phyloP scores from a whole-genome alignment of 352 stramenopile species.

The Blastocystis sp. region DNA sequence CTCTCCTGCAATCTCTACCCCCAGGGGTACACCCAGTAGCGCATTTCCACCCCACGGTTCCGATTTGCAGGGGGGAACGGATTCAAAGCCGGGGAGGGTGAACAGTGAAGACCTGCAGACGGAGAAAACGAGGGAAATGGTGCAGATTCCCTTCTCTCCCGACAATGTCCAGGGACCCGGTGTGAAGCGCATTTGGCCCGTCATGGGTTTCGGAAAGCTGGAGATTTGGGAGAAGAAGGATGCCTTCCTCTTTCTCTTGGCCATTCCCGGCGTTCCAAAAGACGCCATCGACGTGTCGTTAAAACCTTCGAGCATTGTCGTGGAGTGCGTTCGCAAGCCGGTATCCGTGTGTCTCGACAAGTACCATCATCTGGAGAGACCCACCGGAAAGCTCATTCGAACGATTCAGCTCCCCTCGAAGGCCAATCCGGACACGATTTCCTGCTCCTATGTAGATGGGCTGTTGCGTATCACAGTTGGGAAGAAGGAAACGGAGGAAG shows the following conservation, averaged over 20 bases:
- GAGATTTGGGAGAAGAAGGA: not conserved
- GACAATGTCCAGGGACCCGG: too few species aligned
- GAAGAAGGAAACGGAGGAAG: not conserved
- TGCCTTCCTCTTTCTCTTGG: not conserved
- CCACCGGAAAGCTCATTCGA: slow-evolving; percentile 17
- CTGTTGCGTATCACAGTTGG: not conserved
- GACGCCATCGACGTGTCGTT: slow-evolving; percentile 49
- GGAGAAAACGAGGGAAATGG: too few species aligned
- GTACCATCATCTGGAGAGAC: slow-evolving; percentile 11
- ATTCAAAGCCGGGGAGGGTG: too few species aligned
- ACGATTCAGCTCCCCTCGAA: slow-evolving; percentile 38
- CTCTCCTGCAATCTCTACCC: not conserved
- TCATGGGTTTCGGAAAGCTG: slow-evolving; percentile 62
- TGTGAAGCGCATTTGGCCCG: slow-evolving; percentile 28
- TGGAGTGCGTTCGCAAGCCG: slow-evolving; percentile 30
- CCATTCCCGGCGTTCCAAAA: slow-evolving; percentile 47
- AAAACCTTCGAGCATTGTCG: slow-evolving; percentile 16
- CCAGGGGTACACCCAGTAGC: too few species aligned
- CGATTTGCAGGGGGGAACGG: too few species aligned
- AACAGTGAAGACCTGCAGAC: too few species aligned
- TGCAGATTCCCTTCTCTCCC: too few species aligned
- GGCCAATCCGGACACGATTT: slow-evolving; percentile 36
- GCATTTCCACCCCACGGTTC: too few species aligned
- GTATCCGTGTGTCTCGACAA: not conserved
- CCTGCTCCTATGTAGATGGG: slow-evolving; percentile 29